Evolutionary conservation across 129 eudicot species (phyloP), one percentile per base, ranked within the genome.

Genomic region (Arctium minus): DNA sequence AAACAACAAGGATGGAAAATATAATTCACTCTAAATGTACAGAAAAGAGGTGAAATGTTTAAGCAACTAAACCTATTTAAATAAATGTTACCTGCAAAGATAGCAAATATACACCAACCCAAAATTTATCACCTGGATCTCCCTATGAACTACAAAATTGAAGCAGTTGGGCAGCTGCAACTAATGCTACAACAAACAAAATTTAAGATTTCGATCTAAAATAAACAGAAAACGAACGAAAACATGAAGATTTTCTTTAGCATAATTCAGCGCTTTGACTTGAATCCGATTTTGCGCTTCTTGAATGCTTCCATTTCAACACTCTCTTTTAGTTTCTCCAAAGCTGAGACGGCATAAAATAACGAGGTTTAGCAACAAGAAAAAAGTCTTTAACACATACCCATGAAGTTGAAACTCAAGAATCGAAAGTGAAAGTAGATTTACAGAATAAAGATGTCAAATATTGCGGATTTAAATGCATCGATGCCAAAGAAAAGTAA

Each of bases 321-420:
- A 7, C 75, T 89, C 91, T 88, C 93, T 89, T 91, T 91, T 85
- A 94, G 81, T 88, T 91, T 92, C 86, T 83, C 97, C 86, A 92
- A 82, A 80, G 98, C 98, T 92, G 85, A 40, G 62, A 68, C 13
- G 82, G n/a, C 39, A 78, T 65, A 80, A 75, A 74, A 22, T 2
- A 86, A 40, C 13, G 60, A 78, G 42, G 36, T 60, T 81, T 40
- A 4, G 36, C 62, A 38, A 15, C 22, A 73, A 36, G 76, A 67
- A 38, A 35, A 50, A 39, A 9, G 17, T 3, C 11, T 82, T 32
- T 11, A 81, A 46, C 50, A 68, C 39, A 77, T 38, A 15, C 42
- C 36, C 71, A 37, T 3, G 11, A 75, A 67, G 74, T 27, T 69
- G 56, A 77, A 71, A 40, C 30, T 42, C 36, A 2, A 30, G 30